Base-by-base conservation (phyloP, 2,329 filamentous ascomycete species). In the Venturia carpophila region DNA sequence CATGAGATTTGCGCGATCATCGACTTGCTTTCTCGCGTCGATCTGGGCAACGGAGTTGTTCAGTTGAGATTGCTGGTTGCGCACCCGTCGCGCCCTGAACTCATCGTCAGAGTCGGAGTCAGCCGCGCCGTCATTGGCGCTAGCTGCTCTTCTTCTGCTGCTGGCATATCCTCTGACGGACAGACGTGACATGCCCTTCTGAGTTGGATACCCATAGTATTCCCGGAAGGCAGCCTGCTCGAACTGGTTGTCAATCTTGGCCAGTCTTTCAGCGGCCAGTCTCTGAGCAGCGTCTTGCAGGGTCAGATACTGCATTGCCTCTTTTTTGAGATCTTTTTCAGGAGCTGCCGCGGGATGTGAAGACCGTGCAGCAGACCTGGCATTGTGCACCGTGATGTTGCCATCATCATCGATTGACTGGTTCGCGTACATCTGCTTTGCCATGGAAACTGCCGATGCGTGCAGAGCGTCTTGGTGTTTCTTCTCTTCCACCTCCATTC, bases 261-360 rank as follows among this genome's bases (percentile, higher is more conserved):
- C 85, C 30, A 97, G 79, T 43, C 92, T 86, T 73, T 95, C 90
- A 66, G 92, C 87, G 0, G 93, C 92, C 64, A 94, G 84, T 71
- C 87, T 92, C 71, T 94, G 91, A 0, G 93, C 93, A 6, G 89
- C 88, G 71, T 96, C 91, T 72, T 97, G 91, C 1, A 97, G 80
- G 67, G 86, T 88, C 68, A 85, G 78, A 66, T 81, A 81, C 37
- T 75, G 74, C 73, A 80, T 71, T 5, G 79, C 79, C 67, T 82
- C 77, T 45, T 81, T 79, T 70, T 82, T 83, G 7, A 86, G 77
- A 65, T 84, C 81, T 5, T 70, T 71, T 24, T 73, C 73, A 69
- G 47, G 72, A 68, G 66, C 73, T 69, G 67, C 77, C 71, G 71
- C 70, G 55, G 66, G 69, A 62, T 11, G 68, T 30, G 70, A 71